Evolutionary conservation across 768 basidiomycete genomes (phyloP).

Genomic region (Pleurotus pulmonarius): DNA sequence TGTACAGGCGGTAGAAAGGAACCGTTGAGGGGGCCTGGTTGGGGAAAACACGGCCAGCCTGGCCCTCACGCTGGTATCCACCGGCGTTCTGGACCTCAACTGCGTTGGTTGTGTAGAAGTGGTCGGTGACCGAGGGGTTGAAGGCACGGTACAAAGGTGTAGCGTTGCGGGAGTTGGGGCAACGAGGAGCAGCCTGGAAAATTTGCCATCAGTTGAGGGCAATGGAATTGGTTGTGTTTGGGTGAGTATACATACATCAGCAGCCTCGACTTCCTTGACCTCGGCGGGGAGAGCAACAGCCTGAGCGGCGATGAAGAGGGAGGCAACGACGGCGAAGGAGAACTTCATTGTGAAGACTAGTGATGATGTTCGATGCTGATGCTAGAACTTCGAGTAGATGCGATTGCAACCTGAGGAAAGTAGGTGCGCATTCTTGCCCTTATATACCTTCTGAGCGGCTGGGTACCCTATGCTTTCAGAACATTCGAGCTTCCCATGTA

Average conservation of each 20-base stretch:
- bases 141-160: constrained; percentile 11
- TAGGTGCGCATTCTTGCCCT: background rate
- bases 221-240: background rate
- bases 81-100: constrained; percentile 7
- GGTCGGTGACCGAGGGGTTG: background rate
- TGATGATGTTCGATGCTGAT: background rate
- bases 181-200: background rate
- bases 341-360: constrained; percentile 1
- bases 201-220: background rate
- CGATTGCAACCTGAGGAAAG: constrained; percentile 7
- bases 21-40: background rate
- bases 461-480: background rate
- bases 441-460: background rate
- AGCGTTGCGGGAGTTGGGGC: background rate
- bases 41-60: constrained; percentile 4
- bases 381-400: constrained; percentile 3
- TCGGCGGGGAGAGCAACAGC: constrained; percentile 7
- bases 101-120: constrained; percentile 12
- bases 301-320: constrained; percentile 5
- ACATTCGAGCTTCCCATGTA: background rate
- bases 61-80: background rate
- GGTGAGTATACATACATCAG: background rate
- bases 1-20: constrained; percentile 3
- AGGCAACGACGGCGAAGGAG: constrained; percentile 6
- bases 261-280: background rate